Evolutionary conservation across 2,329 filamentous ascomycete species (phyloP).

Genomic region (Fusarium irregulare): DNA sequence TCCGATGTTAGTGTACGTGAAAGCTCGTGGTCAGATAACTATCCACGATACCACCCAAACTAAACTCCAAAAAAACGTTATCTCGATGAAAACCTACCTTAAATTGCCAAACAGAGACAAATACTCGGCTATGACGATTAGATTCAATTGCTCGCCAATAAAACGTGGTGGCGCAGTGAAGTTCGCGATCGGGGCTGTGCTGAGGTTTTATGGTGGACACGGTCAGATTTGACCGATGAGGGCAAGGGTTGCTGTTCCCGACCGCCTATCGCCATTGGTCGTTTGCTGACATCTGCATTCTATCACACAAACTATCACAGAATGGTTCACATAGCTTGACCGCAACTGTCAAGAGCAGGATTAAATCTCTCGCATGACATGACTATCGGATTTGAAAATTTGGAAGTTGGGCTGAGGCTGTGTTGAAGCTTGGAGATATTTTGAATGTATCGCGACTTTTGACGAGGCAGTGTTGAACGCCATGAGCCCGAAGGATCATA

Average conservation of each 20-base stretch:
- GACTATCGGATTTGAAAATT: background rate
- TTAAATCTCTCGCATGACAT: too few relatives aligned
- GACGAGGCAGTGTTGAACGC: background rate
- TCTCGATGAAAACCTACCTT: background rate
- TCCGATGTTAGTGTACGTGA: background rate
- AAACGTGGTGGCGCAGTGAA: background rate
- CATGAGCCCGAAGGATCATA: background rate
- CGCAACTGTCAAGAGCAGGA: background rate
- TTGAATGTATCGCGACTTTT: background rate
- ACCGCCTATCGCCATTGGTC: background rate
- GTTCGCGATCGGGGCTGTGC: background rate
- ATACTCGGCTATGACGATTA: background rate
- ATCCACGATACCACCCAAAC: background rate
- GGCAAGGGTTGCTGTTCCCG: background rate
- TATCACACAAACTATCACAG: background rate
- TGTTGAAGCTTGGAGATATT: background rate
- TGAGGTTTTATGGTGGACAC: background rate
- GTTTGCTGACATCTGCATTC: background rate
- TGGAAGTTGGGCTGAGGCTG: background rate
- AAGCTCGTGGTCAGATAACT: background rate
- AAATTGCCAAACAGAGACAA: background rate
- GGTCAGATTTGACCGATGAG: constrained; percentile 5
- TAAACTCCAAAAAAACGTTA: background rate
- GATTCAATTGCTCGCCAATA: background rate
- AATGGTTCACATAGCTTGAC: background rate